phyloP scores from a whole-genome alignment of 1,139 yeast species.

The Geotrichum aggregatum region DNA sequence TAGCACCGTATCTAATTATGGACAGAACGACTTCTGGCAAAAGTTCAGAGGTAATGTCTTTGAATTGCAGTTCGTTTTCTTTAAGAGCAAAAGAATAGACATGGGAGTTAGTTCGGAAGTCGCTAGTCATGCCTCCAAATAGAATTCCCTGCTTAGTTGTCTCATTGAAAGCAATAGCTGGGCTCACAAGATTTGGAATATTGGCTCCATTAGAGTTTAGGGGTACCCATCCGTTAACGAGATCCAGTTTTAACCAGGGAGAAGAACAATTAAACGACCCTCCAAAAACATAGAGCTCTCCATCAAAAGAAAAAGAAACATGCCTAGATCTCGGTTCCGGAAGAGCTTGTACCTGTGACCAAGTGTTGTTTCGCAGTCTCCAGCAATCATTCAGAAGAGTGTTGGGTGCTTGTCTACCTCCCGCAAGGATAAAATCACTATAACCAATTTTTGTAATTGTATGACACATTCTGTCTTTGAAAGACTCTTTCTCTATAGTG shows the following conservation, averaged over 20 bases:
- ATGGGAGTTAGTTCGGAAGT: slow-evolving; percentile 38
- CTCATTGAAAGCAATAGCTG: slow-evolving; percentile 40
- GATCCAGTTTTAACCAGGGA: slow-evolving; percentile 31
- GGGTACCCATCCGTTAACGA: slow-evolving; percentile 27
- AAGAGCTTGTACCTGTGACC: slow-evolving; percentile 43
- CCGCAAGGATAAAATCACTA: slow-evolving; percentile 46
- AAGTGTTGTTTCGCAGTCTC: slow-evolving; percentile 33
- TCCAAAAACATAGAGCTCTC: slow-evolving; percentile 51
- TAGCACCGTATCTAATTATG: slow-evolving; percentile 25
- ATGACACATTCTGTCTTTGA: slow-evolving; percentile 54
- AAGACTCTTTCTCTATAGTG: slow-evolving; percentile 18
- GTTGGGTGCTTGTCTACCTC: slow-evolving; percentile 68
- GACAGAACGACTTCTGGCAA: slow-evolving; percentile 3
- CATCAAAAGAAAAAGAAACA: slow-evolving; percentile 41
- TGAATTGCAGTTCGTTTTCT: slow-evolving; percentile 21
- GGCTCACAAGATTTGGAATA: slow-evolving; percentile 24
- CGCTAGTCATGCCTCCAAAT: slow-evolving; percentile 52
- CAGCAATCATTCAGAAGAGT: slow-evolving; percentile 45
- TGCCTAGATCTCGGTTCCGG: slow-evolving; percentile 55
- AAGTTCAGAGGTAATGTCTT: slow-evolving; percentile 19
- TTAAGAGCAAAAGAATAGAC: slow-evolving; percentile 40
- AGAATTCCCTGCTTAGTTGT: slow-evolving; percentile 42
- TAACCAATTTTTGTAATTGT: slow-evolving; percentile 42
- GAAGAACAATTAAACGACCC: slow-evolving; percentile 39
- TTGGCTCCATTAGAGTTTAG: slow-evolving; percentile 12